Evolutionary conservation across 495 filamentous ascomycete genomes (phyloP).

Genomic region (Penicillium coprophilum): DNA sequence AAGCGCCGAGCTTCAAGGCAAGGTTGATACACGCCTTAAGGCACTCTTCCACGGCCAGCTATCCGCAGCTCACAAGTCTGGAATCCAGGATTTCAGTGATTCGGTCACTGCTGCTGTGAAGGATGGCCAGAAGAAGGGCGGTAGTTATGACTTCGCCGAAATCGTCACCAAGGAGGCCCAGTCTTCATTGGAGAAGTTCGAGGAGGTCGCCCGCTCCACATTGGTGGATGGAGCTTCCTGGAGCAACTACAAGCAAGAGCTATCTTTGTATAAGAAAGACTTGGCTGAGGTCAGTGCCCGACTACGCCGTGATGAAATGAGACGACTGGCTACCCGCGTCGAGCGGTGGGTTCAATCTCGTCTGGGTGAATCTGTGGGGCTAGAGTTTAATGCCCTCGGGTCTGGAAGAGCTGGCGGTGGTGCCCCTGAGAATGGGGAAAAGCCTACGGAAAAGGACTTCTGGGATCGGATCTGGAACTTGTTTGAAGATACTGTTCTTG

Average conservation of each 20-base stretch:
- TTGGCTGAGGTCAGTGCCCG: conserved; percentile 79
- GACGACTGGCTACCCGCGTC: conserved; percentile 81
- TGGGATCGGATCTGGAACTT: conserved; percentile 96
- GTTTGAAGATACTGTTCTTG: conserved; percentile 79
- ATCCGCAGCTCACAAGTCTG: conserved; percentile 80
- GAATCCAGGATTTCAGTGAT: conserved; percentile 83
- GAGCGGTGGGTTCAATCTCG: conserved; percentile 91
- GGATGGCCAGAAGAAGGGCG: conserved; percentile 84
- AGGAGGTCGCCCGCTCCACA: conserved; percentile 69
- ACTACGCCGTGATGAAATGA: conserved; percentile 91
- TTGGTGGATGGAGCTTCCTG: conserved; percentile 75
- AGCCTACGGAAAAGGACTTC: conserved; percentile 75
- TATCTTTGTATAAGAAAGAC: conserved; percentile 69
- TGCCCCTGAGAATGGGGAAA: conserved; percentile 74
- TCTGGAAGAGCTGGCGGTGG: conserved; percentile 78
- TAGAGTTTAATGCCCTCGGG: conserved; percentile 93
- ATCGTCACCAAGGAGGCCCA: conserved; percentile 85
- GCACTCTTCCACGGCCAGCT: conserved; percentile 84
- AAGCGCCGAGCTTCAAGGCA: conserved; percentile 76
- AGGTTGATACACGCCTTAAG: conserved; percentile 84
- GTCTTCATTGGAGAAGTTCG: conserved; percentile 70
- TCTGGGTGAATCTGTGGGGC: conserved; percentile 79
- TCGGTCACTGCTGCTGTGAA: conserved; percentile 83
- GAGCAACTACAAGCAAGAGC: conserved; percentile 70
- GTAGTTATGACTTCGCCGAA: conserved; percentile 87